Base-by-base conservation (phyloP, 2,329 filamentous ascomycete genomes). In the Zymoseptoria brevis region DNA sequence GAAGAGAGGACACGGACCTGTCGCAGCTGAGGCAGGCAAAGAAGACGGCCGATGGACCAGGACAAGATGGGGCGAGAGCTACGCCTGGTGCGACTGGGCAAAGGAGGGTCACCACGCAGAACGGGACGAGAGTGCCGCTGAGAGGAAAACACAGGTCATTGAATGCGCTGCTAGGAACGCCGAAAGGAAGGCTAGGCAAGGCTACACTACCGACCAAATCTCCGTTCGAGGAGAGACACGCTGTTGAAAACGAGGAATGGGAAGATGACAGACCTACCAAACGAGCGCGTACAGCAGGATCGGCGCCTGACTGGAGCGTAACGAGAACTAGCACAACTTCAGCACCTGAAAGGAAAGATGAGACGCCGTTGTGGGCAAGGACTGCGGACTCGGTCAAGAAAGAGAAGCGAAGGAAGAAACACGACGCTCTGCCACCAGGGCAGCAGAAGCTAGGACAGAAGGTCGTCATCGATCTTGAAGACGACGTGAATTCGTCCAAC, bases 1-100 rank as follows among this genome's bases (percentile, higher is more conserved):
- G 87, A 7, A 82, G 80, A 35, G 85, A 82, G 1, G 82, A 93
- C 65, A 91, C 93, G 55, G 90, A 96, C 68, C 72, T 96, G 24
- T 85, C 87, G 0, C 85, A 86, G 26, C 74, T 96, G 26, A 76
- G 94, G 52, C 86, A 89, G 62, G 91, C 87, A 73, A 83, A 83
- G 59, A 76, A 77, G 8, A 85, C 82, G 66, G 13, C 16, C 35
- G 35, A 45, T 16, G 35, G 35, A 45, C 13, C 35, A 45, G 35
- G 35, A 6, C 35, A 45, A 45, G 35, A 45, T 7, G 13, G 35
- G 4, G 13, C 35, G 16, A 45, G 35, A n/a, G 35, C 35, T 45
- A 45, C 35, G 16, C 35, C 35, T 13, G 11, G 13, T 45, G 35
- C 35, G 13, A 45, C 35, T 16, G 35, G 13, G 35, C 35, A 45